These are phyloP conservation scores for Acanthamoeba sp. DNA, from an alignment of 208 protist genomes.

Conservation along the genomic window DNA sequence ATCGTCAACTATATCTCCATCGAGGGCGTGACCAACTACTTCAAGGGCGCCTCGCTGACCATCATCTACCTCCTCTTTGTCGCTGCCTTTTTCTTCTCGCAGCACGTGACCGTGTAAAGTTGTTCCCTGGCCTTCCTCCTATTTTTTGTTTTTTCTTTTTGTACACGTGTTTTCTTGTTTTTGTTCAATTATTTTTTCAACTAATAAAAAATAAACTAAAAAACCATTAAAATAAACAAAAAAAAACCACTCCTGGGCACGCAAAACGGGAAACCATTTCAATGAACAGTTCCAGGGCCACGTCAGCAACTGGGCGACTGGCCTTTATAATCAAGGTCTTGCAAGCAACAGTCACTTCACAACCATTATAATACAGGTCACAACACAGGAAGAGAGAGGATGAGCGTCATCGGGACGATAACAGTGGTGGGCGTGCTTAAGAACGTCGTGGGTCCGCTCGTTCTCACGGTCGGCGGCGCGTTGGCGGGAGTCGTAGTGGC, in stretches of 20 bases:
- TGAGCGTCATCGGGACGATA: background rate
- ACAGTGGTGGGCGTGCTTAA: background rate
- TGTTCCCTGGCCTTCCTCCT: background rate
- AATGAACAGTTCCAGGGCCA: too few species aligned
- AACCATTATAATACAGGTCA: too few species aligned
- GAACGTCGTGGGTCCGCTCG: background rate
- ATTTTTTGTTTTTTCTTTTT: background rate
- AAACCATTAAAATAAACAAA: too few species aligned
- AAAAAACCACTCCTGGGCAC: too few species aligned
- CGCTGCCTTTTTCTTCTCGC: slow-evolving; percentile 79
- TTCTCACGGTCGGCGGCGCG: background rate
- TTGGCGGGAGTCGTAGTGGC: background rate
- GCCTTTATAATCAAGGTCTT: too few species aligned
- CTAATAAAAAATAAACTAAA: too few species aligned
- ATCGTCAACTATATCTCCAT: slow-evolving; percentile 85
- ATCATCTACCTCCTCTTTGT: slow-evolving; percentile 84
- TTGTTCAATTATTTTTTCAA: background rate
- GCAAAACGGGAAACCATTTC: too few species aligned
- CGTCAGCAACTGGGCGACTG: too few species aligned
- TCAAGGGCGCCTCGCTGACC: slow-evolving; percentile 82
- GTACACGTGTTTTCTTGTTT: background rate
- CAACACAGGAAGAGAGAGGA: too few species aligned
- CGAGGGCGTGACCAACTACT: slow-evolving; percentile 87
- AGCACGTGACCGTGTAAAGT: slow-evolving; percentile 4
- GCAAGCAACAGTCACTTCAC: too few species aligned